phyloP scores from a whole-genome alignment of 768 basidiomycete genomes.

The Royoungia palumana region DNA sequence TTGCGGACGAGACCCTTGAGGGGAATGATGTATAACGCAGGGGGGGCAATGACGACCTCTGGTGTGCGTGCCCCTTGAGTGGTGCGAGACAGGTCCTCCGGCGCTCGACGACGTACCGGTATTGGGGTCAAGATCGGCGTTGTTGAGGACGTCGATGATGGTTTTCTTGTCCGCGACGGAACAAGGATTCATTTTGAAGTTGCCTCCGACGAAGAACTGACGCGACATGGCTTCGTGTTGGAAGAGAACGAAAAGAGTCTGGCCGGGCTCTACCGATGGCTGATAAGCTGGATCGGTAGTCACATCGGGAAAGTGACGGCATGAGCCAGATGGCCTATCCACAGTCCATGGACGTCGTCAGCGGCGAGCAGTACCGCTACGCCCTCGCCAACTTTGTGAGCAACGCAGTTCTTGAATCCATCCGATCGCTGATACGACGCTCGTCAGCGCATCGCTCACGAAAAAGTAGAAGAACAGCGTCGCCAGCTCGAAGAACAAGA shows the following conservation, averaged over 20 bases:
- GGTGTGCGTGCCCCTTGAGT: constrained; percentile 9
- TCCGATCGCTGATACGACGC: not conserved
- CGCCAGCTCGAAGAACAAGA: constrained; percentile 80
- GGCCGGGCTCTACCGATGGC: too few relatives aligned
- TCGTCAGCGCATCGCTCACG: constrained; percentile 75
- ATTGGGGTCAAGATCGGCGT: constrained; percentile 69
- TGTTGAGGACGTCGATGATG: constrained; percentile 71
- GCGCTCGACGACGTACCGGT: constrained; percentile 52
- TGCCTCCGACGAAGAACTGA: constrained; percentile 92
- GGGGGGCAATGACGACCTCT: constrained; percentile 96
- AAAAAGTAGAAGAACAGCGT: constrained; percentile 83
- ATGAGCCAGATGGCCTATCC: constrained; percentile 25
- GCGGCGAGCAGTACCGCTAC: constrained; percentile 73
- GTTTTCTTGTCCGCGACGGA: constrained; percentile 58
- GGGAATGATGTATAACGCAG: constrained; percentile 81
- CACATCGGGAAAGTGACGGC: too few relatives aligned
- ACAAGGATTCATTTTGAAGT: constrained; percentile 97
- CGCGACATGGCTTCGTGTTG: constrained; percentile 53
- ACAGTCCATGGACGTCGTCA: constrained; percentile 32
- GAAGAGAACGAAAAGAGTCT: not conserved
- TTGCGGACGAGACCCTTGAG: constrained; percentile 59
- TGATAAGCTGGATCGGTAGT: too few relatives aligned
- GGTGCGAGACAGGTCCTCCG: not conserved
- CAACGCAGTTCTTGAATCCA: constrained; percentile 7
- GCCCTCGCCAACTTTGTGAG: constrained; percentile 79